Conservation (phyloP, 2,329 filamentous ascomycete genomes). For the Neopestalotiopsis sp. region DNA sequence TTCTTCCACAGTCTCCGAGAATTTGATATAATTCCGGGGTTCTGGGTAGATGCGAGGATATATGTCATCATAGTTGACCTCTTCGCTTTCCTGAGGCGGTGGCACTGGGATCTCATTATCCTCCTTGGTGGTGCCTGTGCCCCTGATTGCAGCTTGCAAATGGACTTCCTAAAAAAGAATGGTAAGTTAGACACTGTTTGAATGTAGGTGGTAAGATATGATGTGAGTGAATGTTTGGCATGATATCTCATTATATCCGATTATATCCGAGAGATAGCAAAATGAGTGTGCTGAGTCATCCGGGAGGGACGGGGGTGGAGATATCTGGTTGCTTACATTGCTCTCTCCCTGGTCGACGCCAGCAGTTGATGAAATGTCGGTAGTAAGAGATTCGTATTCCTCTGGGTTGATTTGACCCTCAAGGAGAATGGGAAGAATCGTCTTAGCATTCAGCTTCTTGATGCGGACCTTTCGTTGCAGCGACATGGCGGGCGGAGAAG, state of each 20-base stretch:
- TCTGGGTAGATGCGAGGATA: conserved; percentile 82
- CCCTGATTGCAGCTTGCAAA: conserved; percentile 79
- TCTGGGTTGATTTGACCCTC: conserved; percentile 88
- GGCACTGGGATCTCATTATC: conserved; percentile 70
- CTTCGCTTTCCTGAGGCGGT: conserved; percentile 65
- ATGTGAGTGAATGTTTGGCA: not conserved
- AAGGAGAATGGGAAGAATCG: conserved; percentile 82
- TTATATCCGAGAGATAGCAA: conserved; percentile 4
- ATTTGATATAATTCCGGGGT: conserved; percentile 93
- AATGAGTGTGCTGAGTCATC: conserved; percentile 24
- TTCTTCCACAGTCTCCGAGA: conserved; percentile 97
- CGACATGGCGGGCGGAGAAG: conserved; percentile 55
- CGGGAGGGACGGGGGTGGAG: conserved; percentile 28
- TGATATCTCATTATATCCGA: not conserved
- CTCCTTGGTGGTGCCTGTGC: conserved; percentile 57
- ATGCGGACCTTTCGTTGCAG: conserved; percentile 73
- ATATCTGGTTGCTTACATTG: conserved; percentile 76
- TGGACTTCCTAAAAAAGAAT: conserved; percentile 77
- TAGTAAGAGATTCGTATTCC: conserved; percentile 85
- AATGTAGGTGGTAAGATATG: not conserved
- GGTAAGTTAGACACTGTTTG: conserved; percentile 10
- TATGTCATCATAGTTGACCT: conserved; percentile 84
- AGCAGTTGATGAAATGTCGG: conserved; percentile 86
- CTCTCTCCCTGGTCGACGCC: conserved; percentile 97
- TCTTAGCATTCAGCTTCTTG: conserved; percentile 93